Evolutionary conservation across 768 basidiomycete genomes (phyloP).

Genomic region (Panellus pusillus): DNA sequence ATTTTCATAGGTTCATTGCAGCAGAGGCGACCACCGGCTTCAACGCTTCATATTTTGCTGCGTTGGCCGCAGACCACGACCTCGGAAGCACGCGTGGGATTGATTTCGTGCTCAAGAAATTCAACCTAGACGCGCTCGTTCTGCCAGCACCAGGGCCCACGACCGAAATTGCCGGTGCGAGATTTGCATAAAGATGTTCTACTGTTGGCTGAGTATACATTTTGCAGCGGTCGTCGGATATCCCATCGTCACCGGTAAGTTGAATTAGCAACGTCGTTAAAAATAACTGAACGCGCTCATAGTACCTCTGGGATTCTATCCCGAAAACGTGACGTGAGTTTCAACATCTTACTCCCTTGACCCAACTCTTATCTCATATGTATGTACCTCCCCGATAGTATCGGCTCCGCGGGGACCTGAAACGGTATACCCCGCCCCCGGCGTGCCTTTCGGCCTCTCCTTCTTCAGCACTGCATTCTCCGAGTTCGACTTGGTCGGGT

Average conservation of each 20-base stretch:
- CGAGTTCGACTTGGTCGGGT: conserved; percentile 55
- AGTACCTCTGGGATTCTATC: conserved; percentile 65
- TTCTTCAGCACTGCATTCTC: conserved; percentile 65
- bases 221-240: conserved; percentile 59
- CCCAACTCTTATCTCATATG: neutral
- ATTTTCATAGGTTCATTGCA: conserved; percentile 32
- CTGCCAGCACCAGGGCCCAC: conserved; percentile 45
- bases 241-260: conserved; percentile 61
- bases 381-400: conserved; percentile 5
- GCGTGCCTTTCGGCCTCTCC: conserved; percentile 60
- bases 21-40: conserved; percentile 42
- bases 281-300: conserved; percentile 1
- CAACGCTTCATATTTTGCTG: conserved; percentile 42
- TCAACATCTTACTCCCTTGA: neutral
- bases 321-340: conserved; percentile 38
- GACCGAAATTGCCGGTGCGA: conserved; percentile 39
- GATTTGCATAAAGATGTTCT: neutral
- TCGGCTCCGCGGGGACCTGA: conserved; percentile 38
- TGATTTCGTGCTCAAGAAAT: conserved; percentile 47
- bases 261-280: neutral
- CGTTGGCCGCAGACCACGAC: conserved; percentile 44
- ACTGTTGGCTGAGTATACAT: neutral
- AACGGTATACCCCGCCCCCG: conserved; percentile 51
- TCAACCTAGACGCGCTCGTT: conserved; percentile 52
- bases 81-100: conserved; percentile 55